Evolutionary conservation across 257 asterid genomes (phyloP), one percentile per base, ranked within the genome.

Genomic region (Gardenia jasminoides): DNA sequence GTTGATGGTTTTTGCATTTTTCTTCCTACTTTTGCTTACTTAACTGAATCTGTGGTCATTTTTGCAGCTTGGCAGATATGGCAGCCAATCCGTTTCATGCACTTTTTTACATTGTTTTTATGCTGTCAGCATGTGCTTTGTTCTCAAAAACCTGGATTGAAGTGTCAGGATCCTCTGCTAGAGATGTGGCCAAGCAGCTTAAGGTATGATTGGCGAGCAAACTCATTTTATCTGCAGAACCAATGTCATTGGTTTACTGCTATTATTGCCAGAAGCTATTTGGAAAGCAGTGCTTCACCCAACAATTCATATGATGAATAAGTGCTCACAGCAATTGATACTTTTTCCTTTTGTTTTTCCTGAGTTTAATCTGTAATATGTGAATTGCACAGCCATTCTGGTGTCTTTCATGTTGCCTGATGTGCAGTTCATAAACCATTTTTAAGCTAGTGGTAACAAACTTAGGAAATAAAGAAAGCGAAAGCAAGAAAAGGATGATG

Each of bases 131-230:
- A 9, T 93, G 98, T 84, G 97, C 98, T 16, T 77, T 93, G 65
- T 92, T 93, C 87, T 92, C 98, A 54, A 93, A 93, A 77, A 92
- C 97, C 7, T 93, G 98, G 97, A 93, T 93, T 72, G 98, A 92
- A 87, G 98, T 93, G 70, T 93, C 98, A 12, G 97, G 98, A 72
- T 93, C 98, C 31, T 93, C 98, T 16, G 97, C 98, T 43, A 89
- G 85, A 79, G 98, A 93, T 52, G 98, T 93, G 62, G 98, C 97
- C 70, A 93, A 92, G 86, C 98, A 93, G 86, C 91, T 93, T 33
- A 93, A 90, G 97, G 98, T 93, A 84, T 79, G 22, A 30, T 4
- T 74, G 7, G 5, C 75, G 4, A 24, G 78, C 65, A n/a, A 6
- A 43, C 65, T 30, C 15, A 65, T 61, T 54, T 71, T 44, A 54